phyloP scores from a whole-genome alignment of 2,329 filamentous ascomycete species.

The Xylaria sp. region DNA sequence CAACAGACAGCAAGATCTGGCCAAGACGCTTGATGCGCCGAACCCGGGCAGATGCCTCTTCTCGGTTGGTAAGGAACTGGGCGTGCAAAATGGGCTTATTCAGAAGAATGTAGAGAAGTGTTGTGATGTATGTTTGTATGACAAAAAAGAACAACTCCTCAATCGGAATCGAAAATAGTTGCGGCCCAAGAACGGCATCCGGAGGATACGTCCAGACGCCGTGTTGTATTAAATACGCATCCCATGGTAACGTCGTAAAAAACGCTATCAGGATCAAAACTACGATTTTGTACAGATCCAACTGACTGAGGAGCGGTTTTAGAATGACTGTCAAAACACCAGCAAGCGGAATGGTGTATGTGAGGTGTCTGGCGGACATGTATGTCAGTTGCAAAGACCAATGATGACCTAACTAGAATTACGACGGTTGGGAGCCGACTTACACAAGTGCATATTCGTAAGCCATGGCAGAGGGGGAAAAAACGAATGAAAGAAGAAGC shows the following conservation, averaged over 20 bases:
- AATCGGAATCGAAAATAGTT: constrained; percentile 71
- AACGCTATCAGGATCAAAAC: constrained; percentile 73
- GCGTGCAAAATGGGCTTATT: constrained; percentile 71
- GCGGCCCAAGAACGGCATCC: constrained; percentile 71
- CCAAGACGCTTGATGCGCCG: constrained; percentile 56
- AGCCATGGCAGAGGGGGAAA: constrained; percentile 39
- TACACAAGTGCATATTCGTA: constrained; percentile 50
- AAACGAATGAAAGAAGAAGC: not conserved
- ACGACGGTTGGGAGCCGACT: constrained; percentile 29
- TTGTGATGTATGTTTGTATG: constrained; percentile 79
- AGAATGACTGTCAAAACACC: constrained; percentile 68
- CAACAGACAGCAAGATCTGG: constrained; percentile 59
- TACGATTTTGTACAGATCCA: constrained; percentile 71
- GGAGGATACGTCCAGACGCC: constrained; percentile 78
- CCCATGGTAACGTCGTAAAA: constrained; percentile 77
- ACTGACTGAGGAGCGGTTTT: constrained; percentile 68
- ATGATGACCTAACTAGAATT: not conserved
- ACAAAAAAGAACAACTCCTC: constrained; percentile 84
- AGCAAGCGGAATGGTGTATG: constrained; percentile 74
- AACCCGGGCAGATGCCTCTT: constrained; percentile 44
- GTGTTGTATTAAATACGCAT: constrained; percentile 76
- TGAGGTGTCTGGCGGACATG: constrained; percentile 65
- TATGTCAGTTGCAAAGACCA: not conserved
- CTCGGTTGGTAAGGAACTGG: constrained; percentile 54
- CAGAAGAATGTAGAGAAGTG: constrained; percentile 73